Conservation (phyloP, 2,329 filamentous ascomycete genomes). For the Ascochyta koolunga region DNA sequence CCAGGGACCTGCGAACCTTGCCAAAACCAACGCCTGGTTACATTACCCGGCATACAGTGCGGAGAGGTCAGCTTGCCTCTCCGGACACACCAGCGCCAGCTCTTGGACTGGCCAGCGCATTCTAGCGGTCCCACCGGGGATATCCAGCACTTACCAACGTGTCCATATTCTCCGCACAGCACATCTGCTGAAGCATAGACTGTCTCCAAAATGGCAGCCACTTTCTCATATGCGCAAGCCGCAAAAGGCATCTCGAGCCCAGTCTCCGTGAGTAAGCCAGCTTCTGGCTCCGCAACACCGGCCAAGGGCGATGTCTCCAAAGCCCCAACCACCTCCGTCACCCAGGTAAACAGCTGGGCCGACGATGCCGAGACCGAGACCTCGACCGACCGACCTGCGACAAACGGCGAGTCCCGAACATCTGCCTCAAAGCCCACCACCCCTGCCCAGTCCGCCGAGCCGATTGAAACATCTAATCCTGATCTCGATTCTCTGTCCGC, state of each 20-base stretch:
- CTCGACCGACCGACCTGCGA: conserved; percentile 33
- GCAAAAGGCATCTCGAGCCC: conserved; percentile 74
- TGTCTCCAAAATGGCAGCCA: conserved; percentile 42
- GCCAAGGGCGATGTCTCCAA: conserved; percentile 46
- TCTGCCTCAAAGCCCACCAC: conserved; percentile 25
- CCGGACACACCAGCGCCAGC: conserved; percentile 44
- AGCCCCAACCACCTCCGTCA: conserved; percentile 30
- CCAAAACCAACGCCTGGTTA: conserved; percentile 26
- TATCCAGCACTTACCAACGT: conserved; percentile 25
- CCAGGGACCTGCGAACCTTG: conserved; percentile 2
- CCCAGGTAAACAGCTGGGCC: conserved; percentile 52
- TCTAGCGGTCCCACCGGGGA: conserved; percentile 43
- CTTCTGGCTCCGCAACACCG: conserved; percentile 51
- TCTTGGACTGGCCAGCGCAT: conserved; percentile 39
- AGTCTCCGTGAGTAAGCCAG: conserved; percentile 52
- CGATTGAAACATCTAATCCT: conserved; percentile 55
- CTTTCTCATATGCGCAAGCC: conserved; percentile 94
- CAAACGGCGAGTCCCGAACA: conserved; percentile 30
- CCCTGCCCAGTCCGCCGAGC: conserved; percentile 21
- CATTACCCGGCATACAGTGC: conserved; percentile 38
- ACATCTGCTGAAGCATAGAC: conserved; percentile 5
- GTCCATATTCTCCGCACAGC: conserved; percentile 1
- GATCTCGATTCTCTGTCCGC: conserved; percentile 61
- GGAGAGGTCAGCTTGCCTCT: conserved; percentile 51
- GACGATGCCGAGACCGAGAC: conserved; percentile 54